phyloP scores from a whole-genome alignment of 1,139 yeast species.

The Yamadazyma buinensis region DNA sequence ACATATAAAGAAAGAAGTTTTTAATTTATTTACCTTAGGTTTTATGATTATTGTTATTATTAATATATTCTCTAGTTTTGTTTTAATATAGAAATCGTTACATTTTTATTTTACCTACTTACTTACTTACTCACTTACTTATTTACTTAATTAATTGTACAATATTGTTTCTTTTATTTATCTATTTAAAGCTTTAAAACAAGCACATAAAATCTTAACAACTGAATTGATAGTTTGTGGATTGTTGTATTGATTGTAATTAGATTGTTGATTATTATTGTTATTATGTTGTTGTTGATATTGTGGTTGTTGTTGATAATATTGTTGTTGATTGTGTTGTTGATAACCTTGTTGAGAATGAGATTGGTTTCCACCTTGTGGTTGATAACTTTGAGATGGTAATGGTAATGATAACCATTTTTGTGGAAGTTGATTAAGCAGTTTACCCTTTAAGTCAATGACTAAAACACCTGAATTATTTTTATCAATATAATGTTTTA shows the following conservation, averaged over 20 bases:
- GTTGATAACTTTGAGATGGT: constrained; percentile 6
- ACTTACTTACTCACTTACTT: no score
- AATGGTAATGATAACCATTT: constrained; percentile 37
- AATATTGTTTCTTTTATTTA: constrained; percentile 4
- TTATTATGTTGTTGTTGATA: constrained; percentile 24
- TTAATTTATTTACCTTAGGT: no score
- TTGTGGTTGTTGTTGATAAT: constrained; percentile 16
- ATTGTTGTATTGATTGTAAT: constrained; percentile 14
- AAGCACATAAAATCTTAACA: constrained; percentile 30
- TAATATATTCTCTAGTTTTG: no score
- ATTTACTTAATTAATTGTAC: not conserved
- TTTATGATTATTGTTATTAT: no score
- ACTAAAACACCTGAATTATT: constrained; percentile 79
- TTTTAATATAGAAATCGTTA: no score
- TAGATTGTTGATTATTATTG: constrained; percentile 13
- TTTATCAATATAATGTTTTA: constrained; percentile 59
- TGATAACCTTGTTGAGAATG: constrained; percentile 27
- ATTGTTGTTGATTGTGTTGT: constrained; percentile 24
- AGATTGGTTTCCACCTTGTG: constrained; percentile 11
- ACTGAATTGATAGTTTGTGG: constrained; percentile 28
- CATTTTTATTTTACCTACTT: no score
- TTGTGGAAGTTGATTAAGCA: constrained; percentile 45
- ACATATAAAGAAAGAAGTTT: no score
- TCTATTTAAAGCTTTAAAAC: constrained; percentile 17
- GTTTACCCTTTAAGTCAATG: constrained; percentile 50